phyloP scores from a whole-genome alignment of 202 grass and related monocot genomes.

The Setaria italica region DNA sequence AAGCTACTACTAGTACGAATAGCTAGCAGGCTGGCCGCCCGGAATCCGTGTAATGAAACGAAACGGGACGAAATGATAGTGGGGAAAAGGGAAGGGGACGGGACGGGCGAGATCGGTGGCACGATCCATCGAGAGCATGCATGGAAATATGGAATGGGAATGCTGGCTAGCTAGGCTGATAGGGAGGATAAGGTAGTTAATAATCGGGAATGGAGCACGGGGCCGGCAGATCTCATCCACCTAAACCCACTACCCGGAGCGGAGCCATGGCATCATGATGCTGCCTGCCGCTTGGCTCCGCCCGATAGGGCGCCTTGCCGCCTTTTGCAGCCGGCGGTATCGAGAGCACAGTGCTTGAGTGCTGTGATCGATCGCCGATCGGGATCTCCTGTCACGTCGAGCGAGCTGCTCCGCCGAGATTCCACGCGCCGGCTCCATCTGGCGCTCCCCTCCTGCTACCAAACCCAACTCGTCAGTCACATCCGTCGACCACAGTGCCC shows the following conservation, averaged over 20 bases:
- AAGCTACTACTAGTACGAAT: no score
- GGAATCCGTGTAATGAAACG: neutral
- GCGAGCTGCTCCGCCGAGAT: slow-evolving; percentile 8
- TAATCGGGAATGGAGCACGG: neutral
- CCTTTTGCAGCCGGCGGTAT: neutral
- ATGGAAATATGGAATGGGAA: neutral
- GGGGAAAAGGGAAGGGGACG: neutral
- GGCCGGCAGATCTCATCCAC: slow-evolving; percentile 9
- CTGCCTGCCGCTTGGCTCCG: slow-evolving; percentile 32
- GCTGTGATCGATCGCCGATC: neutral
- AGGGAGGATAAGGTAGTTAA: slow-evolving; percentile 10
- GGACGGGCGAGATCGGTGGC: neutral
- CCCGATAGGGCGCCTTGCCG: neutral
- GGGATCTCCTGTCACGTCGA: slow-evolving; percentile 27
- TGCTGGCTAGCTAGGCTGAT: neutral
- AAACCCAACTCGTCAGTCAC: neutral
- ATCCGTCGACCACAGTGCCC: slow-evolving; percentile 56
- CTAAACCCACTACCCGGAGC: slow-evolving; percentile 25
- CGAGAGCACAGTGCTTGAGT: neutral
- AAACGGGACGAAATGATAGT: neutral
- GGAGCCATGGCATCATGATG: neutral
- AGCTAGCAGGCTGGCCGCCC: neutral
- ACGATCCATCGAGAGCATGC: neutral
- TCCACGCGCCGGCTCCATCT: neutral
- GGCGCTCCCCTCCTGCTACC: neutral